Evolutionary conservation across 2,329 filamentous ascomycete species (phyloP), one percentile per base, ranked within the genome.

Genomic region (Colletotrichum sp.): DNA sequence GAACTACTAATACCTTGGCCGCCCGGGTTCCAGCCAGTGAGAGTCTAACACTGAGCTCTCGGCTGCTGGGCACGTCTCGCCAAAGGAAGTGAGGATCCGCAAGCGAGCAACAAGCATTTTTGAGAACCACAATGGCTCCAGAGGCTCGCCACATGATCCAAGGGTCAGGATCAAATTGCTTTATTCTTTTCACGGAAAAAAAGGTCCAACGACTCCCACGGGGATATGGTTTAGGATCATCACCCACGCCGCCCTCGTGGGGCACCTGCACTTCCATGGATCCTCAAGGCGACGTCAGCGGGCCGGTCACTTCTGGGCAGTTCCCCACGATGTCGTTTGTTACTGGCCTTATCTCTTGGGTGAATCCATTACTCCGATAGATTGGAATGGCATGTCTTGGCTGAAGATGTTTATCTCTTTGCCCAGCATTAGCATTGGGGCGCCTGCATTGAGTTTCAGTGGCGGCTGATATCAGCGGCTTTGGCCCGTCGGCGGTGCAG

Each of bases 321-420:
- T 30, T 18, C 36, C 25, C 71, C 64, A 69, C 52, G 72, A 56
- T 56, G 71, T 43, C 30, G 56, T 58, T 66, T 52, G 30, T 10
- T 5, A 71, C 64, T 39, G 75, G 30, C 72, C 75, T 77, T 75
- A 77, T 77, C 75, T 71, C 72, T 72, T 71, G 64, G 58, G 16
- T 18, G 4, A 25, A 22, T 22, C 32, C 6, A 5, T 52, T 18
- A 8, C 48, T 56, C 55, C 30, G 58, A 65, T 43, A 28, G 36
- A 70, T 52, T 66, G 56, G 55, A n/a, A 60, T 13, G 16, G 4
- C 4, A 4, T 2, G 7, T 55, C 71, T 65, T 67, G 66, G 66
- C 66, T 6, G 2, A 3, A 12, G 10, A 10, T 8, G 55, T 64
- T 66, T 74, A 70, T 64, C 71, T 55, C 18, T 43, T 39, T 60